Percentiles rank a stretch among this genome's conserved stretches.
Evolutionary conservation across 768 basidiomycete genomes (phyloP).

Genomic region (Suillus alpinus): DNA sequence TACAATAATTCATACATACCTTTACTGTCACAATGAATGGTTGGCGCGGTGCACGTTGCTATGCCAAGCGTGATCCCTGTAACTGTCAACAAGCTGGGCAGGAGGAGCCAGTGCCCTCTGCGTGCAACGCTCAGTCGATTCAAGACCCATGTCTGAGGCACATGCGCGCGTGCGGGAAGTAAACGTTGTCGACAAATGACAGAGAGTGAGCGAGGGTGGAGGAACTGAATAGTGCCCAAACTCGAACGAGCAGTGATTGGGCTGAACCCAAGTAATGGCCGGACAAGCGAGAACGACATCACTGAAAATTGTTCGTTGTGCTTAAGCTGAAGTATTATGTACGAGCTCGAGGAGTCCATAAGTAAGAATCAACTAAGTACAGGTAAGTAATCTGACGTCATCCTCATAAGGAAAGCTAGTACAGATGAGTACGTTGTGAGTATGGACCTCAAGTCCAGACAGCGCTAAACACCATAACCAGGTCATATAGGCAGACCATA

Average conservation of each 20-base stretch:
- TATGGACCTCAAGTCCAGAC: not conserved
- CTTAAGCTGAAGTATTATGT: not conserved
- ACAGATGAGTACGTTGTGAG: not conserved
- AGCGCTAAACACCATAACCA: not conserved
- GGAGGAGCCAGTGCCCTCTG: constrained; percentile 8
- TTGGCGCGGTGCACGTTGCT: constrained; percentile 31
- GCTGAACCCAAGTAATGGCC: constrained; percentile 16
- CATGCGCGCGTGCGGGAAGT: not conserved
- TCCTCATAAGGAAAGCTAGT: not conserved
- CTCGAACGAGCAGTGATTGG: constrained; percentile 6
- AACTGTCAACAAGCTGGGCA: constrained; percentile 23
- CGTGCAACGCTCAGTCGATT: not conserved
- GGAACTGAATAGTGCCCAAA: not conserved
- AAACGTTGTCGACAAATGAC: not conserved
- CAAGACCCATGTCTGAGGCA: not conserved
- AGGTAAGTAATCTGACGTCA: constrained; percentile 6
- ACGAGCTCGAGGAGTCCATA: not conserved
- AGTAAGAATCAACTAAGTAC: not conserved
- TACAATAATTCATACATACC: not conserved
- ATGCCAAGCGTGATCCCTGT: constrained; percentile 45
- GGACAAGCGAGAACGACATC: constrained; percentile 8
- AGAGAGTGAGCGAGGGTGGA: constrained; percentile 4
- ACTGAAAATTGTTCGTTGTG: not conserved
- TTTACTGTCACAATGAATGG: constrained; percentile 56
- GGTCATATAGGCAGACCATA: not conserved